These are phyloP conservation scores for Irineochytrium annulatum DNA, from an alignment of 192 early-diverging fungal species.

Conservation along the genomic window DNA sequence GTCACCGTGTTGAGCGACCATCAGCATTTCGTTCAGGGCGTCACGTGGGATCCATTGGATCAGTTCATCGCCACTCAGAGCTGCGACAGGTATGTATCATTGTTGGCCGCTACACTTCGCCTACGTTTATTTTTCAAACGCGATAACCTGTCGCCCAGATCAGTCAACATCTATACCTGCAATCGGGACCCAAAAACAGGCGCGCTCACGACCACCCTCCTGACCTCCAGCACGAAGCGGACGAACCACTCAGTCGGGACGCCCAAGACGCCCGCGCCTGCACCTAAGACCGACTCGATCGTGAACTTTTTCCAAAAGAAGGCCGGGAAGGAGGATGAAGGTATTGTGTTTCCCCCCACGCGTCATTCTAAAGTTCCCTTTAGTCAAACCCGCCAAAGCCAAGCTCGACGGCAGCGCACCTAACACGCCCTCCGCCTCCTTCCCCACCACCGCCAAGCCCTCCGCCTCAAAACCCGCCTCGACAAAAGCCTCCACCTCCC, in stretches of 20 bases:
- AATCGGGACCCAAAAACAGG: slow-evolving; percentile 5
- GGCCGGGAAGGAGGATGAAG: no score
- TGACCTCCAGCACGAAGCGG: no score
- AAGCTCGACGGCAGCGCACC: background rate
- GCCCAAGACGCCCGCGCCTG: no score
- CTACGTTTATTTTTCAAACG: background rate
- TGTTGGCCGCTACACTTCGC: background rate
- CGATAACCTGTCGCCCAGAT: no score
- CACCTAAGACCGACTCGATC: no score
- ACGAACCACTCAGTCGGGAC: no score
- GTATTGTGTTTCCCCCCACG: no score
- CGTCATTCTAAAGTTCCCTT: no score
- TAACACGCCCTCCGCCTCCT: background rate
- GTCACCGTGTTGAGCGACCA: slow-evolving; percentile 73
- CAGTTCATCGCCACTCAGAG: slow-evolving; percentile 86
- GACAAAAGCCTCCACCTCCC: no score
- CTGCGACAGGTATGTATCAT: slow-evolving; percentile 67
- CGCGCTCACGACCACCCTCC: slow-evolving; percentile 3
- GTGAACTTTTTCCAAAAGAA: no score
- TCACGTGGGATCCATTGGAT: slow-evolving; percentile 90
- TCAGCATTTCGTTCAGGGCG: slow-evolving; percentile 92
- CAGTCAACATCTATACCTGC: slow-evolving; percentile 31
- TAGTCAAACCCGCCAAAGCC: background rate
- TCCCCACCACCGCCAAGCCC: no score
- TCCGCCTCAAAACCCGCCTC: no score